These are phyloP conservation scores for Acanthamoeba pearcei DNA, from an alignment of 208 protist genomes.

Conservation along the genomic window DNA sequence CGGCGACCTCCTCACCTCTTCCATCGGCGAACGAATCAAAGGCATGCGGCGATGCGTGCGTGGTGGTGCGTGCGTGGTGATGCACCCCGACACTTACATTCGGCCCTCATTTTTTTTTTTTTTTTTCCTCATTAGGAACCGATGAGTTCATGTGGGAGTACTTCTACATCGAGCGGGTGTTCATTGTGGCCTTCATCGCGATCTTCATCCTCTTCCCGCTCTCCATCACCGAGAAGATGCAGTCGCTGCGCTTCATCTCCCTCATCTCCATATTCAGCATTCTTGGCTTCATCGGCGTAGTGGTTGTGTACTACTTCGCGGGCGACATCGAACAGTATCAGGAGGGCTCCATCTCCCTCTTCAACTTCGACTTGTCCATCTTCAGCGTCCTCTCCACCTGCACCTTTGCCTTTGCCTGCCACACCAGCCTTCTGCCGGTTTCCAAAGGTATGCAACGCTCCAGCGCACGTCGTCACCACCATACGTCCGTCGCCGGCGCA, in stretches of 20 bases:
- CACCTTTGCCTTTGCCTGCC: conserved; percentile 17
- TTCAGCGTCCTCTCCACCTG: conserved; percentile 49
- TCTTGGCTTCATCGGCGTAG: conserved; percentile 25
- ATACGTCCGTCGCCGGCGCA: too few relatives aligned
- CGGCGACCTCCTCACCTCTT: conserved; percentile 16
- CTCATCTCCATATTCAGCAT: conserved; percentile 24
- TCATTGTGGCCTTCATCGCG: conserved; percentile 32
- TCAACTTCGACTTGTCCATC: conserved; percentile 6
- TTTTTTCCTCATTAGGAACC: neutral
- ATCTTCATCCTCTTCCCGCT: conserved; percentile 43
- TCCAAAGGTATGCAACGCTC: neutral
- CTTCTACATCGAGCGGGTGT: conserved; percentile 34
- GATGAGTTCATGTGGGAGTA: conserved; percentile 15
- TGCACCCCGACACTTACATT: neutral
- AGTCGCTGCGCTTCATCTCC: conserved; percentile 29
- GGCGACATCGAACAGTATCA: conserved; percentile 14
- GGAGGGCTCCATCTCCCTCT: conserved; percentile 13
- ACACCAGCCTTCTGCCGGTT: conserved; percentile 9
- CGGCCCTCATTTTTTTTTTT: too few relatives aligned
- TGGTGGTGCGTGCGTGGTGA: neutral
- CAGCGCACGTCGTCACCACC: neutral
- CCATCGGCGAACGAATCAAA: conserved; percentile 18
- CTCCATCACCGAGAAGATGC: conserved; percentile 46
- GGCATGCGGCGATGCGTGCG: neutral
- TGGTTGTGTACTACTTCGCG: conserved; percentile 22